Evolutionary conservation across 805 yeast species (phyloP), one percentile per base, ranked within the genome.

Genomic region (Hyphopichia homilentoma): DNA sequence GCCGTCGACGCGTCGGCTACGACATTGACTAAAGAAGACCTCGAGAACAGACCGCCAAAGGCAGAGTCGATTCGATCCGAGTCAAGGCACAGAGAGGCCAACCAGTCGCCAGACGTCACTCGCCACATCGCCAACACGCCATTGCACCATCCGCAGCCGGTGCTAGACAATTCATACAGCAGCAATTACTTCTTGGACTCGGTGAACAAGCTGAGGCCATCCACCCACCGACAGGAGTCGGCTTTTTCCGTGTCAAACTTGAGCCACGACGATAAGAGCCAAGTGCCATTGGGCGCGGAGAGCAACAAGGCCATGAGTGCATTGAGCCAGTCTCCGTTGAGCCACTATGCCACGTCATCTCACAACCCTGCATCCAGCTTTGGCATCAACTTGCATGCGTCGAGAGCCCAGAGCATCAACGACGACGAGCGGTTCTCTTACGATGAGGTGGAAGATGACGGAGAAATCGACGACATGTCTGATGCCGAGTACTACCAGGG

Each of bases 401-500:
- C 29, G 18, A 14, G 29, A 14, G 19, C 29, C 8, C 29, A 26
- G n/a, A 26, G 29, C 18, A 26, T 26, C 11, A 26, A 26, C 13
- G 40, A 38, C 24, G 38, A 43, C 26, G 47, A 45, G 26, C 34
- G 35, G 13, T 44, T 35, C 33, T 39, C 44, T 2, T 43, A 41
- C 31, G 37, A 42, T 28, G 52, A 49, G n/a, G 41, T 39, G 12
- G 60, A 53, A 29, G 52, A 43, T 17, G 52, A 43, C n/a, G 34
- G 28, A 21, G 36, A 33, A 26, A 17, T 36, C 12, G 65, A 52
- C 18, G 66, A 56, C 18, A 40, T 43, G 5, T 52, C 60, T 6
- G 61, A 54, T 20, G 61, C 53, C 2, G 64, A 61, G 30, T 38
- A 38, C 32, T 39, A 50, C 26, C 33, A 32, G 16, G 29, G 24